Base-by-base conservation (phyloP, 768 basidiomycete genomes). In the Lentinula guzmanii region DNA sequence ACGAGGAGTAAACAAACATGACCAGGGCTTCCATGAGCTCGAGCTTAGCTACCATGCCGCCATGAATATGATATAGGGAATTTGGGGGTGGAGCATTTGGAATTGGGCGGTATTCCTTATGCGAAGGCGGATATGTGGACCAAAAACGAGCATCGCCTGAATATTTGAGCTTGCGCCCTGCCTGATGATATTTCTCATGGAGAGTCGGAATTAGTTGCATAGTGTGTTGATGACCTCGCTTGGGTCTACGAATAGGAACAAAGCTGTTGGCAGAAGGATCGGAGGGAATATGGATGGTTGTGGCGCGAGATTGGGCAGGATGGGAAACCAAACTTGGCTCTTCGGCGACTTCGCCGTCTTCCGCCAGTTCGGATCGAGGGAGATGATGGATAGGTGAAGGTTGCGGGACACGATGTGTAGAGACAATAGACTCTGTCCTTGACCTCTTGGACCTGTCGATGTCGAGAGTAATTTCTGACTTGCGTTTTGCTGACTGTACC, bases 11-110 rank as follows among this genome's bases (percentile, higher is more conserved):
- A 4, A 89, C 84, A 74, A 93, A 94, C 74, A 88, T 89, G 46
- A 93, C 77, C 61, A 93, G 81, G 46, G 91, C 88, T 72, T 94
- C 91, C 43, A 91, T 74, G 52, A 90, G 85, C 70, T 93, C 91
- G 18, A 93, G 79, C 28, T 89, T 82, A 33, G 89, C 88, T 68
- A 93, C 87, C 64, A 90, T 74, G 21, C 85, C 85, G 18, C 88
- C 90, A 64, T 85, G 80, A 70, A 86, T 88, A 71, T 91, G 86
- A 70, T 93, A 93, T 41, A 82, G 74, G 0, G 90, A 90, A 63
- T 81, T 81, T 10, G 82, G 79, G 5, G 81, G 77, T 5, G 89
- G 89, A 2, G 91, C 88, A 65, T 83, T 77, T 4, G 76, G 71
- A 11, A 91, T 75, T 6, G 88, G 82, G 16, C 81, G 78, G 70